A percentile compares a stretch with the other conserved stretches of the same genome.
Conservation (phyloP, 2,329 filamentous ascomycete species). For the Apiospora rasikravindrae region DNA sequence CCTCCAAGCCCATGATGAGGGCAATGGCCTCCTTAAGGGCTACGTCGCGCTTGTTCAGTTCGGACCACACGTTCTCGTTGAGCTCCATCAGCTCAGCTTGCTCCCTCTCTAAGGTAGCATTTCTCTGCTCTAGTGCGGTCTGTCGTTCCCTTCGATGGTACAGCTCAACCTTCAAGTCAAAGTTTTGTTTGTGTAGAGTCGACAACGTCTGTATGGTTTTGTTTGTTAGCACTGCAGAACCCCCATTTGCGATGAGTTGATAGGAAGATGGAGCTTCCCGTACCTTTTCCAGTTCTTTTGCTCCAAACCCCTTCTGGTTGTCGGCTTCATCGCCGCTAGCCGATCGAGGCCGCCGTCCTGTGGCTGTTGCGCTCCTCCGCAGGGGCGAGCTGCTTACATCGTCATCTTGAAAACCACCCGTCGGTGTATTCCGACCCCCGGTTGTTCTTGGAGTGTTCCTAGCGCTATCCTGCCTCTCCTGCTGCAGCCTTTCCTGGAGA, state of each 20-base stretch:
- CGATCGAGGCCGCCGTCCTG: constrained; percentile 49
- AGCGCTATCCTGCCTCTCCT: constrained; percentile 56
- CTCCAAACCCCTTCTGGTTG: constrained; percentile 61
- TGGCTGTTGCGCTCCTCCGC: constrained; percentile 37
- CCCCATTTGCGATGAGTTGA: neutral
- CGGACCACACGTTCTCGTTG: constrained; percentile 62
- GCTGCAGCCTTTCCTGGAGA: constrained; percentile 60
- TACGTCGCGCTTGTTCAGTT: constrained; percentile 71
- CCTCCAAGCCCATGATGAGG: constrained; percentile 71
- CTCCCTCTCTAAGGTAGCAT: constrained; percentile 61
- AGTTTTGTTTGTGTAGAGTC: constrained; percentile 75
- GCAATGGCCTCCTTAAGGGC: constrained; percentile 73
- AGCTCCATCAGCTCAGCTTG: constrained; percentile 60
- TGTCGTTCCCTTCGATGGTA: constrained; percentile 72
- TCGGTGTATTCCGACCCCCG: constrained; percentile 19
- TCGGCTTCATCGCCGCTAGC: constrained; percentile 46
- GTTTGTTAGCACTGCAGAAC: constrained; percentile 19
- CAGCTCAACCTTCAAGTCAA: constrained; percentile 75
- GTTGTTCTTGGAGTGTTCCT: constrained; percentile 45
- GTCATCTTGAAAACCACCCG: neutral
- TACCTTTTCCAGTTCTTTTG: constrained; percentile 73
- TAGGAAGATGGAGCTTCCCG: constrained; percentile 28
- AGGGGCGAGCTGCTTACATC: constrained; percentile 46
- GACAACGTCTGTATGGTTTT: constrained; percentile 60
- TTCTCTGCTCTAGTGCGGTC: constrained; percentile 59